These are phyloP conservation scores for Discostella stelligeroides DNA, from an alignment of 108 stramenopile genomes.

Conservation along the genomic window DNA sequence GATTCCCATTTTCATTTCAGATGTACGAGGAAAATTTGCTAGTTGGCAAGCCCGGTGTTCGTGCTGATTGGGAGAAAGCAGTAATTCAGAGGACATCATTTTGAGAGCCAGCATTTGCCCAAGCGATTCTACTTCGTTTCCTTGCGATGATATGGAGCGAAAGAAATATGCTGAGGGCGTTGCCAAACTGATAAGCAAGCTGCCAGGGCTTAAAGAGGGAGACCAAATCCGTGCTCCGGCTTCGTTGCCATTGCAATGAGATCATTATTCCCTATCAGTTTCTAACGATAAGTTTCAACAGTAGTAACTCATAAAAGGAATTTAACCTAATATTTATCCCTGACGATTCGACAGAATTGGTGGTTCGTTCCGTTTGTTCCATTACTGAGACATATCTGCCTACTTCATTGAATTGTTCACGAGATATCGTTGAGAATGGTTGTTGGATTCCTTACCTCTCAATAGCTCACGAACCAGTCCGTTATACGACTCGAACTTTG, in stretches of 20 bases:
- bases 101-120: constrained; percentile 44
- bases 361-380: too few species aligned
- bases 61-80: constrained; percentile 20
- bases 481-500: too few species aligned
- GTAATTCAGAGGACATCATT: constrained; percentile 31
- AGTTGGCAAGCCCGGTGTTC: constrained; percentile 13
- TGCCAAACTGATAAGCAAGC: constrained; percentile 41
- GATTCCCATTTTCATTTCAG: constrained; percentile 49
- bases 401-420: too few species aligned
- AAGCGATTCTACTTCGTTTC: constrained; percentile 34
- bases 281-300: too few species aligned
- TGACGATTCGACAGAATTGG: too few species aligned
- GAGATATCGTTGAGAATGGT: too few species aligned
- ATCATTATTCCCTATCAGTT: too few species aligned
- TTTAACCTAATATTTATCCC: too few species aligned
- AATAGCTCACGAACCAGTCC: too few species aligned
- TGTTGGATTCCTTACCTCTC: too few species aligned
- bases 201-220: constrained; percentile 46
- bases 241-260: constrained; percentile 43
- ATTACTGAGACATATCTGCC: too few species aligned
- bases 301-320: too few species aligned
- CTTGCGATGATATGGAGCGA: constrained; percentile 40
- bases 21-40: constrained; percentile 52
- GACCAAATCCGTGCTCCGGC: constrained; percentile 47
- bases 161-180: constrained; percentile 42